Evolutionary conservation across 2,329 filamentous ascomycete genomes (phyloP).

Genomic region (Aureobasidium sp.): DNA sequence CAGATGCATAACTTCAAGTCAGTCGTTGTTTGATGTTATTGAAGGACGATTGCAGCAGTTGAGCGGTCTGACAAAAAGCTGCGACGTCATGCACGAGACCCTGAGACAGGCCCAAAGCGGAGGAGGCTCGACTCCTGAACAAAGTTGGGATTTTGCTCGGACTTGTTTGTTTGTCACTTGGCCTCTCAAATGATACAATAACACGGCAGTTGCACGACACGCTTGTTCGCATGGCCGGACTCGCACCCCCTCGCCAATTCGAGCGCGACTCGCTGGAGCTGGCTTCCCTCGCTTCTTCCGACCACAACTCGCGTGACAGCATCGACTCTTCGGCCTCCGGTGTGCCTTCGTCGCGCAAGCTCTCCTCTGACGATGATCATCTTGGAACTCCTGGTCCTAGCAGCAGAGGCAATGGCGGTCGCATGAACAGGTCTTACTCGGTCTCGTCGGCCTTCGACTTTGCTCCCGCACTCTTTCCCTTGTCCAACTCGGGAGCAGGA

Average conservation of each 20-base stretch:
- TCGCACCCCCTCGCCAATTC: slow-evolving; percentile 38
- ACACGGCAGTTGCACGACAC: background rate
- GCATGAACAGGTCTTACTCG: slow-evolving; percentile 65
- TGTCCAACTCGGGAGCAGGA: slow-evolving; percentile 64
- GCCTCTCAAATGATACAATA: background rate
- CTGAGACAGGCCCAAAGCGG: background rate
- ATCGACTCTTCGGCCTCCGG: slow-evolving; percentile 72
- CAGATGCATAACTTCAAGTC: background rate
- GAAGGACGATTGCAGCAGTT: background rate
- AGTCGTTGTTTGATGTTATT: background rate
- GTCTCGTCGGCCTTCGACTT: slow-evolving; percentile 94
- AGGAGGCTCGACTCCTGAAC: slow-evolving; percentile 7
- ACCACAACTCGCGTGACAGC: slow-evolving; percentile 58
- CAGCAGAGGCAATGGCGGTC: slow-evolving; percentile 10
- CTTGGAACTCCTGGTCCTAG: slow-evolving; percentile 41
- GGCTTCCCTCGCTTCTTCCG: slow-evolving; percentile 85
- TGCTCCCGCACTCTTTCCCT: slow-evolving; percentile 81
- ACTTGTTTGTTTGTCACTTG: background rate
- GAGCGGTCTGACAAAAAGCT: background rate
- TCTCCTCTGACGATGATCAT: slow-evolving; percentile 83
- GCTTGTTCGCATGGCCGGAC: slow-evolving; percentile 12
- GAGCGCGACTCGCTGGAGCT: slow-evolving; percentile 79
- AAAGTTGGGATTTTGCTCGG: slow-evolving; percentile 1
- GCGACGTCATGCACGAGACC: background rate
- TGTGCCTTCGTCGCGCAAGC: slow-evolving; percentile 81